phyloP scores from a whole-genome alignment of 2,329 filamentous ascomycete genomes.

The Penicillium sp. region DNA sequence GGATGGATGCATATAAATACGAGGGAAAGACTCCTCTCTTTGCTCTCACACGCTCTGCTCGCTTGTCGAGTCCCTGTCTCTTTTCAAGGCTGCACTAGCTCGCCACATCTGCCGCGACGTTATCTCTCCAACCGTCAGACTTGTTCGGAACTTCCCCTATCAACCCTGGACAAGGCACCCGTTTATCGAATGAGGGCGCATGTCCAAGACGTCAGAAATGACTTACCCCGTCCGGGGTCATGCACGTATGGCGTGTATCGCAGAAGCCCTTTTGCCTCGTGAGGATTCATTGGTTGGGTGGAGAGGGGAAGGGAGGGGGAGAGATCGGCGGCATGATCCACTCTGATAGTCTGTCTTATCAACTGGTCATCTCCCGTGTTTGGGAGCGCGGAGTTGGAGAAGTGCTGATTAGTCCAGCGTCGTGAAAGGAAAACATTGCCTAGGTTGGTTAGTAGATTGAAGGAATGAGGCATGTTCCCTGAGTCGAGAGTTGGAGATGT shows the following conservation, averaged over 20 bases:
- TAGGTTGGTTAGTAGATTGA: no score
- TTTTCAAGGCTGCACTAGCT: not conserved
- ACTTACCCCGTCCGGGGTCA: no score
- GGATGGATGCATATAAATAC: not conserved
- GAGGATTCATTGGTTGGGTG: slow-evolving; percentile 4
- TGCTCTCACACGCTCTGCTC: no score
- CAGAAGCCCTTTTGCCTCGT: not conserved
- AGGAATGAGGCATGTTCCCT: no score
- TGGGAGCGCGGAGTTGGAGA: not conserved
- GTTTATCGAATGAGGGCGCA: slow-evolving; percentile 13
- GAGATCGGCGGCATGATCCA: slow-evolving; percentile 11
- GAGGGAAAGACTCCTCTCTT: not conserved
- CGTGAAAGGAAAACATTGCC: no score
- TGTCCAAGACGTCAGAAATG: no score
- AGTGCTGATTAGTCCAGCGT: not conserved
- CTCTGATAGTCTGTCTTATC: not conserved
- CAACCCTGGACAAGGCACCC: slow-evolving; percentile 15
- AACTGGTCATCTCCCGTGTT: not conserved
- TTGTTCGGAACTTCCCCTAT: slow-evolving; percentile 7
- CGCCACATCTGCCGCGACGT: not conserved
- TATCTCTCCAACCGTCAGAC: slow-evolving; percentile 5
- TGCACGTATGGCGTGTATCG: not conserved
- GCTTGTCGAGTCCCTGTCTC: no score
- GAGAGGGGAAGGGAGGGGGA: slow-evolving; percentile 13
- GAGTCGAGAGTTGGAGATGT: no score